Evolutionary conservation across 2,329 filamentous ascomycete genomes (phyloP), one percentile per base, ranked within the genome.

Genomic region (Fusarium torreyae): DNA sequence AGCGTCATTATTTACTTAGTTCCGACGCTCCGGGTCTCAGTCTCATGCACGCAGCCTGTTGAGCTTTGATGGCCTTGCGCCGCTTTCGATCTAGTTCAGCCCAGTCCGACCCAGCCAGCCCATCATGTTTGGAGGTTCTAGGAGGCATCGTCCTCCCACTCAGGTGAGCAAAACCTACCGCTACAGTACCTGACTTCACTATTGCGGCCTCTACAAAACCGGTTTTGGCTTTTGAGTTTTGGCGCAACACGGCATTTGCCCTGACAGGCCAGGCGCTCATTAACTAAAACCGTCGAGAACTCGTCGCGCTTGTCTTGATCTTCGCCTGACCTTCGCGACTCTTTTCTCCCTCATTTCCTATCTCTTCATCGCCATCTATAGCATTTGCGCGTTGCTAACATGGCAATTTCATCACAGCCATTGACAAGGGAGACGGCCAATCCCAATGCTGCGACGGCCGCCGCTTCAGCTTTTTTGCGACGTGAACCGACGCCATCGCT

Each of bases 401-500:
- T 74, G 68, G 66, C 63, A 20, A 51, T 64, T 56, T 68, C 71
- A 53, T 76, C 63, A 69, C 80, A 93, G 89, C 88, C 89, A 70
- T 82, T 90, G 64, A 91, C 87, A 61, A 83, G 86, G 67, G 84
- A 87, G 60, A 90, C 90, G 58, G 89, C 89, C 51, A 90, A 89
- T 76, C 86, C 92, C 57, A 91, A 90, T 75, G 94, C 93, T 60
- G 89, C 94, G 56, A 90, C 92, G 46, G 94, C 94, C 58, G 94
- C 94, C 63, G 89, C 89, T 64, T 91, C 92, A 78, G 94, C 94
- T 61, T 97, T 95, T 80, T 86, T 91, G 76, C 89, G 88, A 72
- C 89, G 86, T 75, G 86, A 88, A 78, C 87, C 73, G 87, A 90
- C 72, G 87, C 51, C 42, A 49, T 89, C 88, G 61, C 85, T 97